phyloP scores from a whole-genome alignment of 2,329 filamentous ascomycete genomes.

The Cytospora chrysosperma region DNA sequence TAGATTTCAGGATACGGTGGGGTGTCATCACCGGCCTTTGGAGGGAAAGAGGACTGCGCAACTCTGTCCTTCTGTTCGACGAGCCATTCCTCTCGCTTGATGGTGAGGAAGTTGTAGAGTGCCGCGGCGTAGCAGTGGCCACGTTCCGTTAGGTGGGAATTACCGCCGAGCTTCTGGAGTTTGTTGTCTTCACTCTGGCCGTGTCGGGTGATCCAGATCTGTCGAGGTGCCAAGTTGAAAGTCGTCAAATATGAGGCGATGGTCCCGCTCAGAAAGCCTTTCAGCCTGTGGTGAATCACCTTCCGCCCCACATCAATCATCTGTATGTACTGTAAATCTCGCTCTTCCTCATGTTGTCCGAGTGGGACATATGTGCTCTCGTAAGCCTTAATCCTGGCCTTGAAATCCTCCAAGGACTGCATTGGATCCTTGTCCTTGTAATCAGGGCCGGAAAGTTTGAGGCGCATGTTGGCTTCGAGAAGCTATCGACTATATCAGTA shows the following conservation, averaged over 20 bases:
- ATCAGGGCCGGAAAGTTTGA: slow-evolving; percentile 93
- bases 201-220: slow-evolving; percentile 98
- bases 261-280: slow-evolving; percentile 86
- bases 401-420: slow-evolving; percentile 86
- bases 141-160: slow-evolving; percentile 79
- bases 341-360: slow-evolving; percentile 84
- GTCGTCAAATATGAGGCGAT: slow-evolving; percentile 95
- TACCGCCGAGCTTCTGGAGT: slow-evolving; percentile 83
- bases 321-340: slow-evolving; percentile 92
- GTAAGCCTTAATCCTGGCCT: slow-evolving; percentile 86
- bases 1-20: slow-evolving; percentile 89
- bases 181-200: slow-evolving; percentile 89
- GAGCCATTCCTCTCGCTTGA: slow-evolving; percentile 79
- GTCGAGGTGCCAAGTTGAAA: slow-evolving; percentile 91
- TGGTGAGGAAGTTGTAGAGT: slow-evolving; percentile 79
- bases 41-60: slow-evolving; percentile 79
- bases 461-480: slow-evolving; percentile 92
- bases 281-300: slow-evolving; percentile 84
- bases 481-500: slow-evolving; percentile 44
- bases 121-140: slow-evolving; percentile 77
- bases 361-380: slow-evolving; percentile 91
- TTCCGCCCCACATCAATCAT: slow-evolving; percentile 98
- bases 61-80: slow-evolving; percentile 77
- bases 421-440: slow-evolving; percentile 91
- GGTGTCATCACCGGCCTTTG: slow-evolving; percentile 84